Conservation (phyloP, 164 flowering plant species). For the Cinnamomum chago region DNA sequence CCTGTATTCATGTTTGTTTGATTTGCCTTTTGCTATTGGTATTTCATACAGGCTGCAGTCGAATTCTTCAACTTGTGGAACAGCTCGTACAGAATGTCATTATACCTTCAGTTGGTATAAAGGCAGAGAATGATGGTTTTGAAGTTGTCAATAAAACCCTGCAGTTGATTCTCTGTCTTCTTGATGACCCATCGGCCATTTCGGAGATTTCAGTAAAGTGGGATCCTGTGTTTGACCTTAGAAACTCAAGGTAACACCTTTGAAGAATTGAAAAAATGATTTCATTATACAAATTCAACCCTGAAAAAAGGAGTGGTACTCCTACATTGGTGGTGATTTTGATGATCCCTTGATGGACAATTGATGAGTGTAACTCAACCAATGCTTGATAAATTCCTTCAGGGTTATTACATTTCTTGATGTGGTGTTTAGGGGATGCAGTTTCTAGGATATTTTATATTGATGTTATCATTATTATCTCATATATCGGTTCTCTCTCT, state of each 20-base stretch:
- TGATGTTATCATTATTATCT: too few species aligned
- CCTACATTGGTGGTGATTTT: not conserved
- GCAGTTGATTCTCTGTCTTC: conserved; percentile 54
- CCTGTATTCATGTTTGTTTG: not conserved
- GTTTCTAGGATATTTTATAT: too few species aligned
- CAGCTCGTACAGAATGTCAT: conserved; percentile 37
- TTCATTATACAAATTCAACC: not conserved
- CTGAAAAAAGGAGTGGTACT: too few species aligned
- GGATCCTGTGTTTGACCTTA: conserved; percentile 60
- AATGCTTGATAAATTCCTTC: too few species aligned
- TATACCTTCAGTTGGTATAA: conserved; percentile 14
- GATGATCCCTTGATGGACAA: not conserved
- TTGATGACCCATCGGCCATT: conserved; percentile 34
- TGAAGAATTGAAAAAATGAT: not conserved
- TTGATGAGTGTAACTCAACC: too few species aligned
- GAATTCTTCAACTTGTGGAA: conserved; percentile 34
- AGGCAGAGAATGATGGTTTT: conserved; percentile 20
- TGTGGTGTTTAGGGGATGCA: too few species aligned
- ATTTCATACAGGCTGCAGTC: conserved; percentile 37
- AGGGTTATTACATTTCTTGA: too few species aligned
- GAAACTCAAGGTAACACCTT: conserved; percentile 47
- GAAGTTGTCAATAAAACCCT: conserved; percentile 45
- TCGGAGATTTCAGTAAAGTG: conserved; percentile 42
- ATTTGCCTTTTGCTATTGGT: not conserved
- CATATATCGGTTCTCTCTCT: too few species aligned